phyloP scores from a whole-genome alignment of 345 rosid genomes.

The Eucalyptus pumila region DNA sequence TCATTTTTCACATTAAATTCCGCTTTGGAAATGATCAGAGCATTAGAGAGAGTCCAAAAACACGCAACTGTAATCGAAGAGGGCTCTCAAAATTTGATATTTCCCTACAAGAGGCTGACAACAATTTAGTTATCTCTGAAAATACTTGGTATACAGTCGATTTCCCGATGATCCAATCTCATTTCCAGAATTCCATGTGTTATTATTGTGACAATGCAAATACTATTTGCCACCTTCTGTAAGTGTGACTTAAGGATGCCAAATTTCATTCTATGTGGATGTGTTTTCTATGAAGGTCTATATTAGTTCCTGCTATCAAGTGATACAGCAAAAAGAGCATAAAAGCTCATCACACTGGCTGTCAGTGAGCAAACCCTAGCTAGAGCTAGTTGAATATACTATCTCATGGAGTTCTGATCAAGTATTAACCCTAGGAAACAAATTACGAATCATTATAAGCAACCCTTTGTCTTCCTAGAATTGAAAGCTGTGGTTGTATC shows the following conservation, averaged over 20 bases:
- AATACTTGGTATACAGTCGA: not conserved
- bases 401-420: not conserved
- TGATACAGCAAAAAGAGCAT: not conserved
- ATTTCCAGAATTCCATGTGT: accelerated
- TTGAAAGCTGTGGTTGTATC: not conserved
- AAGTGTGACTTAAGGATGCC: not conserved
- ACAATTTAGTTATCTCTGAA: not conserved
- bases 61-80: not conserved
- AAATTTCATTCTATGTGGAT: not conserved
- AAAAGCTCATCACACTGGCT: not conserved
- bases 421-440: not conserved
- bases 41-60: not conserved
- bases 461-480: not conserved
- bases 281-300: not conserved
- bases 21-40: not conserved
- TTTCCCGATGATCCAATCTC: not conserved
- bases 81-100: not conserved
- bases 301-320: not conserved
- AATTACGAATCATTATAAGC: not conserved
- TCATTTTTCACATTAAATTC: not conserved
- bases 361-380: not conserved
- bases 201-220: not conserved
- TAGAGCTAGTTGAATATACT: not conserved
- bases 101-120: not conserved
- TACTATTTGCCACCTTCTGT: not conserved